Evolutionary conservation across 441 rosid genomes (phyloP), one percentile per base, ranked within the genome.

Genomic region (Arabidopsis hybrid): DNA sequence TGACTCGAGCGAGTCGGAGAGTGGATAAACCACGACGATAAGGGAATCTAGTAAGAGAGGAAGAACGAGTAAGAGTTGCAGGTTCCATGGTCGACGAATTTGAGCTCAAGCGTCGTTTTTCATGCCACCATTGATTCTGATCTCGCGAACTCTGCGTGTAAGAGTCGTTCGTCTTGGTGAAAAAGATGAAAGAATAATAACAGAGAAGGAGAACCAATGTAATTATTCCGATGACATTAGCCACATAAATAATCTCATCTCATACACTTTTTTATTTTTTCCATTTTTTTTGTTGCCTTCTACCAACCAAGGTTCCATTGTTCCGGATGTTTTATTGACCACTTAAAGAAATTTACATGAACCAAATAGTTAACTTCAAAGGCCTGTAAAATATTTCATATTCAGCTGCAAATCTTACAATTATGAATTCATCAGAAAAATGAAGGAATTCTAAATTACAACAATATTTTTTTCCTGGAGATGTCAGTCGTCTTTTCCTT

Each of bases 401-500:
- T 17, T 60, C 49, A 43, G 58, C 69, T 34, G 60, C 58, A 52
- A 36, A 47, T 47, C 13, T 56, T 56, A 69, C 60, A 63, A 32
- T 56, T 31, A 39, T 55, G 50, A 55, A 38, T 56, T 57, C 36
- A 49, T 71, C 36, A 29, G 80, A 71, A 52, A 60, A 77, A 60
- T 51, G 36, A 71, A 77, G 67, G 57, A 16, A 77, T 59, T 3
- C 69, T 66, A 60, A 46, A 21, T 71, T 77, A 77, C 80, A 77
- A 71, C 76, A 77, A 32, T 3, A 3, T 31, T 31, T 31, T 29
- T 4, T 43, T 11, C 3, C 6, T 13, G 53, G 35, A 31, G 11
- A 11, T 46, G 35, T 75, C 87, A 85, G n/a, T 87, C 89, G 32
- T 90, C 93, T 86, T 89, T 85, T 45, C 87, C 89, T 83, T 92